Conservation (phyloP, 805 yeast genomes). For the Saccharomycopsis sp. region DNA sequence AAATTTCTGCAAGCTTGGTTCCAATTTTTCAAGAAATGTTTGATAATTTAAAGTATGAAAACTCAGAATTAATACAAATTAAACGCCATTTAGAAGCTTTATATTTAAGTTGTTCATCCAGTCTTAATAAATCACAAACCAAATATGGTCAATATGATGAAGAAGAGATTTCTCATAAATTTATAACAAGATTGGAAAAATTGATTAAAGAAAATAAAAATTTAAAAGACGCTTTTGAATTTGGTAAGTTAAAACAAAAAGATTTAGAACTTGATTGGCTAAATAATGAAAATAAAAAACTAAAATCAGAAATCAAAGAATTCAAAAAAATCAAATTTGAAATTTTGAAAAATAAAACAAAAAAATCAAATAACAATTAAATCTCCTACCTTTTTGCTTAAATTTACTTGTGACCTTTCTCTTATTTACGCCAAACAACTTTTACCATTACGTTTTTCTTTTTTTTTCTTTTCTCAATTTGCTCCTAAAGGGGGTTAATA, state of each 20-base stretch:
- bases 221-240: constrained; percentile 59
- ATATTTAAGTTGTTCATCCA: too few relatives aligned
- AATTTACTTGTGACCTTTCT: too few relatives aligned
- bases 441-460: too few relatives aligned
- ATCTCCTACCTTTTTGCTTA: too few relatives aligned
- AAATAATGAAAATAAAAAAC: constrained; percentile 38
- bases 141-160: constrained; percentile 58
- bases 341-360: too few relatives aligned
- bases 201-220: constrained; percentile 61
- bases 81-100: too few relatives aligned
- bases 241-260: constrained; percentile 65
- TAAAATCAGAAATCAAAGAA: constrained; percentile 25
- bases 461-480: too few relatives aligned
- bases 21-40: constrained; percentile 35
- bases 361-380: too few relatives aligned
- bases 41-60: constrained; percentile 34
- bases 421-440: too few relatives aligned
- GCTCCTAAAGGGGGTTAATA: too few relatives aligned
- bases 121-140: constrained; percentile 29
- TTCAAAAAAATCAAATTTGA: too few relatives aligned
- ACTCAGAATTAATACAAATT: too few relatives aligned
- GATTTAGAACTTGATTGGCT: constrained; percentile 58
- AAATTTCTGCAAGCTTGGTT: constrained; percentile 2
- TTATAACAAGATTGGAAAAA: constrained; percentile 48
- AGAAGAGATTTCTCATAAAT: constrained; percentile 65